Conservation (phyloP, 805 yeast species). For the Lipomyces orientalis region DNA sequence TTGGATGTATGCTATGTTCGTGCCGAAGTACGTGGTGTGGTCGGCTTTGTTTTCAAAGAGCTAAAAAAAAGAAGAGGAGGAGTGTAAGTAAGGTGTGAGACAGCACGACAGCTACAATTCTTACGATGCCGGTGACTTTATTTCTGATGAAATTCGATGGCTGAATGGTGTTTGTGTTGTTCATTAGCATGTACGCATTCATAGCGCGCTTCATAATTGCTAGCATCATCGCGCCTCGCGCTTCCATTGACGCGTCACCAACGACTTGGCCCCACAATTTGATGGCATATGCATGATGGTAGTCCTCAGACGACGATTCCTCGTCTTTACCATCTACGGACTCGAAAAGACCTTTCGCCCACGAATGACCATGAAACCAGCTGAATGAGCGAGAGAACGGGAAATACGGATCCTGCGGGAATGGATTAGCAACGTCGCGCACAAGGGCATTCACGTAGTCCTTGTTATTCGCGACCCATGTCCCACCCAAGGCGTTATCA, state of each 20-base stretch:
- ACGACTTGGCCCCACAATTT: constrained; percentile 71
- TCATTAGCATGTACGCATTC: constrained; percentile 60
- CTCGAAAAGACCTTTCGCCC: constrained; percentile 72
- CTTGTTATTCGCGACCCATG: constrained; percentile 56
- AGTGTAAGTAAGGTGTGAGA: neutral
- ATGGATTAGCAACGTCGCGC: constrained; percentile 72
- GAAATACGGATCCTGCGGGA: constrained; percentile 58
- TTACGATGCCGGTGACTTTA: constrained; percentile 65
- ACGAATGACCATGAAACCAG: constrained; percentile 75
- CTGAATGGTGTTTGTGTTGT: constrained; percentile 54
- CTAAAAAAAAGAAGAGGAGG: neutral
- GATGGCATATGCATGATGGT: constrained; percentile 69
- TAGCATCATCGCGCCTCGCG: constrained; percentile 64
- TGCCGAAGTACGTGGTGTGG: constrained; percentile 75
- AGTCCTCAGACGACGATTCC: constrained; percentile 74
- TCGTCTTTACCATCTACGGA: constrained; percentile 74
- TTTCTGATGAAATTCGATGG: constrained; percentile 61
- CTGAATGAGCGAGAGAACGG: constrained; percentile 72
- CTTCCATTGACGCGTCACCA: constrained; percentile 59
- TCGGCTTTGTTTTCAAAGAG: constrained; percentile 73
- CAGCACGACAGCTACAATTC: neutral
- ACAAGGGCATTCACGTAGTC: constrained; percentile 66
- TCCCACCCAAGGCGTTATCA: constrained; percentile 60
- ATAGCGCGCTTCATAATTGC: constrained; percentile 61
- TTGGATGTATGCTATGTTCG: constrained; percentile 65